Evolutionary conservation across 2,329 filamentous ascomycete species (phyloP).

Genomic region (Clarireedia sp.): DNA sequence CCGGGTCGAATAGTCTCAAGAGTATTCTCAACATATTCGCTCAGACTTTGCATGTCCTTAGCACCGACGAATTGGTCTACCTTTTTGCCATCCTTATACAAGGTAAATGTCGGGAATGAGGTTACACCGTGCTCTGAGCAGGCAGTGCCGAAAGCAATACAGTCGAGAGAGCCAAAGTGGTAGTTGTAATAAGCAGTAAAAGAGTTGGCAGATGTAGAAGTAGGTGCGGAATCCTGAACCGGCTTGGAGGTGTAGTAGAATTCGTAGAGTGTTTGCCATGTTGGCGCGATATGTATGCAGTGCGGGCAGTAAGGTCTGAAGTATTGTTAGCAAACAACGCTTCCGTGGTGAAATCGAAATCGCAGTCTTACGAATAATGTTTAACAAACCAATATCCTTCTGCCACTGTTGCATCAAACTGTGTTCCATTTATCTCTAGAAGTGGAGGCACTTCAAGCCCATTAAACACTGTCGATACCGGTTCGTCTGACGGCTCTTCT

Average conservation of each 20-base stretch:
- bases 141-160: constrained; percentile 70
- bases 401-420: constrained; percentile 31
- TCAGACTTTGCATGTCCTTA: constrained; percentile 59
- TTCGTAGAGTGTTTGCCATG: constrained; percentile 88
- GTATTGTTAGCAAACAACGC: neutral
- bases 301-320: constrained; percentile 28
- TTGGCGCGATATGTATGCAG: constrained; percentile 56
- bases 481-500: constrained; percentile 22
- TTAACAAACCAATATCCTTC: constrained; percentile 31
- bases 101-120: constrained; percentile 67
- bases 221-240: constrained; percentile 31
- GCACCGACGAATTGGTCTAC: constrained; percentile 56
- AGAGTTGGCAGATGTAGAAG: constrained; percentile 40
- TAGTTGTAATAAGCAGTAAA: constrained; percentile 85
- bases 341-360: neutral
- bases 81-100: constrained; percentile 72
- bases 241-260: constrained; percentile 78
- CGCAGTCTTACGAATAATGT: constrained; percentile 27
- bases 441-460: constrained; percentile 42
- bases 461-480: constrained; percentile 40
- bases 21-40: constrained; percentile 63
- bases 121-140: constrained; percentile 61
- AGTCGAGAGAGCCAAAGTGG: constrained; percentile 80
- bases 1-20: constrained; percentile 75
- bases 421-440: constrained; percentile 38